Conservation (phyloP, 441 rosid species). For the Populus tomentosa region DNA sequence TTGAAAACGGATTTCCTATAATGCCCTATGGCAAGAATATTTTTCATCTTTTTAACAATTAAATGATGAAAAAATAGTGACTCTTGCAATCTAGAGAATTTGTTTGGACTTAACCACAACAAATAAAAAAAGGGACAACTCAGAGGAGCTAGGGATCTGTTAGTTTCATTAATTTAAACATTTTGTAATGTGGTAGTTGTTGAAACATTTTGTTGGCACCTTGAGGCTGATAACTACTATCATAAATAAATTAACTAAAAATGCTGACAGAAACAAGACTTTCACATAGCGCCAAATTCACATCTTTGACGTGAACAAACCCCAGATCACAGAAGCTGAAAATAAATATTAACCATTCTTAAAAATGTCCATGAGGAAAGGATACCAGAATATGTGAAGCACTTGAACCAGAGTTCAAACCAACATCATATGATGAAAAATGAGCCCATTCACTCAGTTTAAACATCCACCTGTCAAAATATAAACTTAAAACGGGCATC, state of each 20-base stretch:
- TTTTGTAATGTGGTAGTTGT: neutral
- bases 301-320: neutral
- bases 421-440: constrained; percentile 75
- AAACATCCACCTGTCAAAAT: constrained; percentile 68
- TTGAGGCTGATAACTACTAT: neutral
- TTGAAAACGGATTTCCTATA: neutral
- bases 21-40: neutral
- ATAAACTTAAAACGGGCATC: neutral
- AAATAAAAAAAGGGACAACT: neutral
- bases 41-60: neutral
- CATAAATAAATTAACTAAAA: neutral
- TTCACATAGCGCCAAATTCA: neutral
- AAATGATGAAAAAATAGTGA: neutral
- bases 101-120: neutral
- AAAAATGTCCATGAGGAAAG: constrained; percentile 14
- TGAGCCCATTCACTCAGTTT: constrained; percentile 96
- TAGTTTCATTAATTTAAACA: neutral
- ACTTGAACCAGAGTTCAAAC: constrained; percentile 79
- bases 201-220: neutral
- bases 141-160: no score
- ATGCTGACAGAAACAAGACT: no score
- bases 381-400: constrained; percentile 86
- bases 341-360: neutral
- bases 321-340: neutral
- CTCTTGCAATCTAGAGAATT: neutral